Evolutionary conservation across 2,329 filamentous ascomycete genomes (phyloP), one percentile per base, ranked within the genome.

Genomic region (Emergomyces orientalis): DNA sequence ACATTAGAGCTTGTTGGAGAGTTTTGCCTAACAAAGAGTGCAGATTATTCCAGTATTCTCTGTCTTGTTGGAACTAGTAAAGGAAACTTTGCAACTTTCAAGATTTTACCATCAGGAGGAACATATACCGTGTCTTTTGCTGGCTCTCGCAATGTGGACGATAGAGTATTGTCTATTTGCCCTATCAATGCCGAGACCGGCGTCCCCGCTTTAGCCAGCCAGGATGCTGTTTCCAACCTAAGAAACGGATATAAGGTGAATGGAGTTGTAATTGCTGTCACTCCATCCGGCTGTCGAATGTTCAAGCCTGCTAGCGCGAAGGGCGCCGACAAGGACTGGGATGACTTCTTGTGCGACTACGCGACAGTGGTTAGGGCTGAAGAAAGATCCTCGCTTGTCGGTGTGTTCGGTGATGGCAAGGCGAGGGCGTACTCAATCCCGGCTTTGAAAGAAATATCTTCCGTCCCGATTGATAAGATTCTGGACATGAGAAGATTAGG

Each of bases 271-370:
- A 82, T 97, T 55, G 90, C 85, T 63, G 89, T 93, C 74, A 90
- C 87, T 1, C 77, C 79, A 49, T 83, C 82, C 3, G 90, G 91
- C 69, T 88, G 87, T n/a, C 86, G 92, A 62, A 86, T 99, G 58
- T 96, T 97, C 80, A 90, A 87, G 67, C 93, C 94, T 0, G 87
- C 91, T 2, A 85, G 84, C 0, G 82, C 87, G 25, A 97, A 96
- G 76, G 94, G 93, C n/a, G 92, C 93, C 0, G 90, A 91, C 62
- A 96, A 94, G 69, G 86, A 87, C 1, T 97, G 94, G 76, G 91
- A 96, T 69, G 86, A 90, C 67, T 85, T 82, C 64, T 79, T 96
- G 49, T 97, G 93, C 72, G 88, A 96, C 69, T 83, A 89, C 1
- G 93, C 94, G 2, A 81, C 83, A 2, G 85, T 97, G 0, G 87